These are phyloP conservation scores for Neofusicoccum kwambonambiense DNA, from an alignment of 2,329 filamentous ascomycete genomes.

Conservation along the genomic window DNA sequence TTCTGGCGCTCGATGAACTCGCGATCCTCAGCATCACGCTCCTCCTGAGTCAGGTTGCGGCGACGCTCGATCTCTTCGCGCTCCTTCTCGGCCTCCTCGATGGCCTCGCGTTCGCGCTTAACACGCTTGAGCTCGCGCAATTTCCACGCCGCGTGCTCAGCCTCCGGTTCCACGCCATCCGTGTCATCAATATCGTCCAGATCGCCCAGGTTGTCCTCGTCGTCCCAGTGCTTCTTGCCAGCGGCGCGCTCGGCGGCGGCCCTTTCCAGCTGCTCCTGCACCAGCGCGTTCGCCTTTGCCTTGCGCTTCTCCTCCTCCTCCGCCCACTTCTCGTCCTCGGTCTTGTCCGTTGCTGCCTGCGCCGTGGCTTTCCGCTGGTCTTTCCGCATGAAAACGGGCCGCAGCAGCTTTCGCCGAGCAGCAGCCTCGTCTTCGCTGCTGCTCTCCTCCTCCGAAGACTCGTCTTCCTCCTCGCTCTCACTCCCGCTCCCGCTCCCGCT, in stretches of 20 bases:
- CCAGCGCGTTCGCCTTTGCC: constrained; percentile 71
- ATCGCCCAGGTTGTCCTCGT: constrained; percentile 62
- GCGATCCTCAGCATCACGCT: constrained; percentile 81
- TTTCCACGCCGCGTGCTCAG: constrained; percentile 90
- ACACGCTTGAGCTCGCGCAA: constrained; percentile 86
- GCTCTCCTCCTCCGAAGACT: constrained; percentile 39
- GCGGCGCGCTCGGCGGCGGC: constrained; percentile 72
- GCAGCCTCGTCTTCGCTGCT: constrained; percentile 59
- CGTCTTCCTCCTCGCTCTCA: constrained; percentile 26
- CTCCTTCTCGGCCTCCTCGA: constrained; percentile 81
- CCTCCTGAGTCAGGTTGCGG: constrained; percentile 80
- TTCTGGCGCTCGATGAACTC: constrained; percentile 74
- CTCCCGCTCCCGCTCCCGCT: constrained; percentile 21
- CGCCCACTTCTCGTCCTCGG: constrained; percentile 43
- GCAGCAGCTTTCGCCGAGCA: constrained; percentile 53
- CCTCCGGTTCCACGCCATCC: constrained; percentile 81
- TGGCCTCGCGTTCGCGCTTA: constrained; percentile 79
- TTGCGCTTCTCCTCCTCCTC: constrained; percentile 60
- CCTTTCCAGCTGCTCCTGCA: constrained; percentile 82
- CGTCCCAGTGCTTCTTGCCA: constrained; percentile 85
- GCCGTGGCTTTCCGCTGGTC: constrained; percentile 50
- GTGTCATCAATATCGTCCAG: constrained; percentile 82
- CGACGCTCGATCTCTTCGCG: constrained; percentile 85
- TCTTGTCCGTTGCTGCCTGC: constrained; percentile 27
- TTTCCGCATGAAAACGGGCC: constrained; percentile 68